Conservation (phyloP, 306 rosid genomes). For the Cyamopsis tetragonoloba region DNA sequence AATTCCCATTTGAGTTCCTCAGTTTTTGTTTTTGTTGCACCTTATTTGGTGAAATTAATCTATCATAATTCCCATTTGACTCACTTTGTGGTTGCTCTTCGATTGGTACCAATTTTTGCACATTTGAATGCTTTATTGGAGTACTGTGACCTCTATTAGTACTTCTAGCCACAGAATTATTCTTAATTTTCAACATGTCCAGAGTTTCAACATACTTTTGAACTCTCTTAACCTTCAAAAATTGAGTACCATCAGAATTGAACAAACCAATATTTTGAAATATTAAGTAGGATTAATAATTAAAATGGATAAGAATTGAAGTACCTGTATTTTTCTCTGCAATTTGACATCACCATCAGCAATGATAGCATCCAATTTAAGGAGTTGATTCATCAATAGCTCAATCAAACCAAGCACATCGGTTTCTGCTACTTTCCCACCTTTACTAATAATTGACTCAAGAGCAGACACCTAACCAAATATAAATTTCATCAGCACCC, state of each 20-base stretch:
- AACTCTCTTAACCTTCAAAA: conserved; percentile 76
- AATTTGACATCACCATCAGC: conserved; percentile 90
- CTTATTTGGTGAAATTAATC: conserved; percentile 39
- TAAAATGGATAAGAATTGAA: background rate
- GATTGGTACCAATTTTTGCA: conserved; percentile 44
- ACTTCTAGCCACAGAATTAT: conserved; percentile 47
- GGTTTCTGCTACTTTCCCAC: conserved; percentile 70
- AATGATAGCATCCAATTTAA: conserved; percentile 68
- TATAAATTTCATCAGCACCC: conserved; percentile 12
- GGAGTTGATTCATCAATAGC: conserved; percentile 77
- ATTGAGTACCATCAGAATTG: conserved; percentile 16
- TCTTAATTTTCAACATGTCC: conserved; percentile 72
- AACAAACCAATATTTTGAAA: no score
- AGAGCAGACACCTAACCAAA: conserved; percentile 68
- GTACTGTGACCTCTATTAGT: conserved; percentile 40
- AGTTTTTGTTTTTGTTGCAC: conserved; percentile 40
- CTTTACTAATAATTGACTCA: conserved; percentile 66
- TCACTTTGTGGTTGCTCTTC: conserved; percentile 42
- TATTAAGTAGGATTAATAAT: no score
- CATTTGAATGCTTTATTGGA: conserved; percentile 39
- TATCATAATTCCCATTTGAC: conserved; percentile 21
- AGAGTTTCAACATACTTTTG: conserved; percentile 87
- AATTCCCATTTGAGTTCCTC: conserved; percentile 30
- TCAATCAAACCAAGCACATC: conserved; percentile 66
- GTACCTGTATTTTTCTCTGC: conserved; percentile 93